Base-by-base conservation (phyloP, 2,329 filamentous ascomycete species). In the Pestalotiopsis sp. region DNA sequence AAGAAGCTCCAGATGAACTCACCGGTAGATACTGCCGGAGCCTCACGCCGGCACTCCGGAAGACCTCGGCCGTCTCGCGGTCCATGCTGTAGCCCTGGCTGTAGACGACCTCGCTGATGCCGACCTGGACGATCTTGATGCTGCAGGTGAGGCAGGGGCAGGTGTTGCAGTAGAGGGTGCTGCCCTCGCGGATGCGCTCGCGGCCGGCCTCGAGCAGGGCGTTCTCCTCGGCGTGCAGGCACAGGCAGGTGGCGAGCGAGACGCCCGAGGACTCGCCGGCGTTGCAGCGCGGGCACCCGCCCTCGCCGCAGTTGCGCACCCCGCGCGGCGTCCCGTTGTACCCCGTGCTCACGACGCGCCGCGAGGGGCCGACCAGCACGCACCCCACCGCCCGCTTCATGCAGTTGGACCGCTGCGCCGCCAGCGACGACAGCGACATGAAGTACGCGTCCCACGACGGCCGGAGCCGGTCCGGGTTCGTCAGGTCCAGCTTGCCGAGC, bases 211-310 rank as follows among this genome's bases (percentile, higher is more conserved):
- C 96, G 11, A 99, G 86, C 68, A 99, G 86, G 1, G 96, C 96
- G 79, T 99, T 99, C 82, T 99, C 96, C 83, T 99, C 96, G 0
- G 96, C 96, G 79, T 99, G 96, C n/a, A 99, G 89, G 79, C 96
- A 99, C 64, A 98, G 86, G 77, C 96, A 99, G 5, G 95, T 97
- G 4, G 91, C 90, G 23, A 99, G 86, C 0, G 88, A 90, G 60
- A 91, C 86, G 27, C 96, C 96, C 31, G 87, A 88, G 58, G 85
- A 87, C 68, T 89, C 86, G 5, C 90, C 92, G 66, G 88, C 87
- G 80, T 99, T 98, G 81, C 96, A 99, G 63, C 96, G 88, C 12
- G 85, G 83, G 85, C 96, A 99, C 64, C 96, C 96, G 73, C 96
- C 96, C 76, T 97, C 93, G 74, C 92, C 93, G 82, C 96, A 99